Evolutionary conservation across 176 grass and related monocot species (phyloP), one percentile per base, ranked within the genome.

Genomic region (Cocos nucifera): DNA sequence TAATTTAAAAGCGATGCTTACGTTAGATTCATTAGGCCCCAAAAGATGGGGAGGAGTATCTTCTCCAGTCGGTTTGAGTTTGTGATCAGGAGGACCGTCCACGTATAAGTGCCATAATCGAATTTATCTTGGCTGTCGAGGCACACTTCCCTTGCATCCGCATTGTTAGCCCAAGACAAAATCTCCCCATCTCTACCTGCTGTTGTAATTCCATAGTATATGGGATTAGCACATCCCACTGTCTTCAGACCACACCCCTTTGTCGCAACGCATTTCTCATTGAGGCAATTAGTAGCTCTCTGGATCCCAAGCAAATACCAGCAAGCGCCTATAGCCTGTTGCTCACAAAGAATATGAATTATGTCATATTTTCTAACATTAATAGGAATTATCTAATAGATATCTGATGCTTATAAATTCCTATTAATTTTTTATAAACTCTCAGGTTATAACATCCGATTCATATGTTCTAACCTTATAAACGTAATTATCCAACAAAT

Each of bases 1-100:
- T 15, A 17, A 15, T 19, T 25, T 3, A 19, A 9, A 4, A 51
- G 2, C 49, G 26, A 20, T 4, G 8, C 39, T 75, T 63, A 78
- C 84, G 78, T 91, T 2, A 97, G 79, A 56, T 84, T 97, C 92
- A 91, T 91, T 1, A 97, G 81, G 51, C 87, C 87, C 92, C 92
- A 97, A 73, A 97, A 97, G 73, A 97, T 97, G 1, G 92, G 92
- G 8, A 97, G 84, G 69, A 97, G 65, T 20, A 97, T 80, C 63
- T 82, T 82, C 78, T 97, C 92, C 28, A 91, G n/a, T 3, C 92
- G 63, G 63, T 55, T 91, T 50, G 80, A 27, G 58, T 97, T 97
- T 2, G 87, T 39, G 20, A 91, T 76, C 21, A 97, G 92, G 60
- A 67, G 69, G 61, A 97, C 84, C 2, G 81, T 85, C 92, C 92